Evolutionary conservation across 768 basidiomycete species (phyloP).

Genomic region (Mycena latifolia): DNA sequence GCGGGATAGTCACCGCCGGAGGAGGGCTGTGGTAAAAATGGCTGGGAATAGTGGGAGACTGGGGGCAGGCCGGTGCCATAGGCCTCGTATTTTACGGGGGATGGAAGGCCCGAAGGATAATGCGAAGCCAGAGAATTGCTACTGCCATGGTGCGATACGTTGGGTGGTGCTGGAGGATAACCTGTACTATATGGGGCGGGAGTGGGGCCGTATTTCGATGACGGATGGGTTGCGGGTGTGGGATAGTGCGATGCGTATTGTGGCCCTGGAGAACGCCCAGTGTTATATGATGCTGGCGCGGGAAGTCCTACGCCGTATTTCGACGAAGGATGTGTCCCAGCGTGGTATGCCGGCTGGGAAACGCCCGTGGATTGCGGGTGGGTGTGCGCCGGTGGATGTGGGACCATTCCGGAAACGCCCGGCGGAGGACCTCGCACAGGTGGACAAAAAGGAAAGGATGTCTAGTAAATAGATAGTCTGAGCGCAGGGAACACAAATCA

Average conservation of each 20-base stretch:
- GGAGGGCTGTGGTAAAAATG: slow-evolving; percentile 22
- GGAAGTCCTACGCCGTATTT: background rate
- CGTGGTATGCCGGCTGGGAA: slow-evolving; percentile 8
- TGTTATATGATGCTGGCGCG: background rate
- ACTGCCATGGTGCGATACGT: too few relatives aligned
- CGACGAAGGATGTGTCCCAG: background rate
- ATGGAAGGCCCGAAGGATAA: background rate
- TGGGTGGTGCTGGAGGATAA: too few relatives aligned
- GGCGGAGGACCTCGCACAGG: slow-evolving; percentile 23
- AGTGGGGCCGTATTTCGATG: background rate
- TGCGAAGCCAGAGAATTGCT: too few relatives aligned
- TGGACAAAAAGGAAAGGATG: slow-evolving; percentile 34
- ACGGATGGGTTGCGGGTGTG: background rate
- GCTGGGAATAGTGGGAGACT: background rate
- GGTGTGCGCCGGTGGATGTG: background rate
- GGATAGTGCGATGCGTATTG: slow-evolving; percentile 2
- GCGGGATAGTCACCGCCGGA: slow-evolving; percentile 58
- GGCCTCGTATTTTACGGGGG: slow-evolving; percentile 10
- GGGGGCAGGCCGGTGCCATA: too few relatives aligned
- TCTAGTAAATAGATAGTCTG: background rate
- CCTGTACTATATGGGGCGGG: too few relatives aligned
- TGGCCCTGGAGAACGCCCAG: background rate
- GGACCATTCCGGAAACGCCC: background rate
- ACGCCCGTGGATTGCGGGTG: background rate
- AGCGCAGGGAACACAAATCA: background rate